Percentiles rank a stretch among this genome's conserved stretches.
phyloP scores from a whole-genome alignment of 345 rosid genomes.

The Euphorbia peplus region DNA sequence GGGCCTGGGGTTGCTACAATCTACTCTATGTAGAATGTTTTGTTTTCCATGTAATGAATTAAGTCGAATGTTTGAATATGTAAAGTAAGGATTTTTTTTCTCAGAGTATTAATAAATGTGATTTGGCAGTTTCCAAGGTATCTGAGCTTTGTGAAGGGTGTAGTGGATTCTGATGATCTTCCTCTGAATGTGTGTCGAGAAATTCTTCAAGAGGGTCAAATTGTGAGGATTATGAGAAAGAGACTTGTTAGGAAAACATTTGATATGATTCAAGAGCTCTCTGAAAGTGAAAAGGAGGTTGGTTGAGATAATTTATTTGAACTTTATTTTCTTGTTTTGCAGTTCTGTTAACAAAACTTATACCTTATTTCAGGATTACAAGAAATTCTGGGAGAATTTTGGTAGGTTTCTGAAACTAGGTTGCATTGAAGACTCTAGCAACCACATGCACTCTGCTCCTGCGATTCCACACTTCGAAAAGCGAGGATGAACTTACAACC shows the following conservation, averaged over 20 bases:
- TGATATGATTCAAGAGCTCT: slow-evolving; percentile 90
- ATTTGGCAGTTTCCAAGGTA: slow-evolving; percentile 82
- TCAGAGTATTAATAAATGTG: slow-evolving; percentile 3
- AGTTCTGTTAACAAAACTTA: slow-evolving; percentile 2
- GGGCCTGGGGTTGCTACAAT: neutral
- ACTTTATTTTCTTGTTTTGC: neutral
- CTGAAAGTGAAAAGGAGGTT: slow-evolving; percentile 92
- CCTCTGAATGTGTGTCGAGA: slow-evolving; percentile 97
- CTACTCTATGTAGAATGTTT: no score
- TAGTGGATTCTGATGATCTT: slow-evolving; percentile 92
- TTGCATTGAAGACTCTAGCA: slow-evolving; percentile 91
- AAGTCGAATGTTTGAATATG: no score
- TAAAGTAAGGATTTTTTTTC: neutral
- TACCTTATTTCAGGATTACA: slow-evolving; percentile 78
- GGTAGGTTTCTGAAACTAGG: slow-evolving; percentile 91
- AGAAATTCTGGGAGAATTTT: slow-evolving; percentile 97
- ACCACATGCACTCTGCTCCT: slow-evolving; percentile 89
- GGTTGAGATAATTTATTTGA: neutral
- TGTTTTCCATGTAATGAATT: slow-evolving; percentile 5
- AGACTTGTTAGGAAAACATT: slow-evolving; percentile 92
- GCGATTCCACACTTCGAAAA: slow-evolving; percentile 79
- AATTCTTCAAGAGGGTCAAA: slow-evolving; percentile 79
- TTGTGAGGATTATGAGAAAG: slow-evolving; percentile 95
- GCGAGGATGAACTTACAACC: slow-evolving; percentile 69
- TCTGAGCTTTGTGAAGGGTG: slow-evolving; percentile 96